Conservation (phyloP, 2,329 filamentous ascomycete species). For the Penicillium sp. region DNA sequence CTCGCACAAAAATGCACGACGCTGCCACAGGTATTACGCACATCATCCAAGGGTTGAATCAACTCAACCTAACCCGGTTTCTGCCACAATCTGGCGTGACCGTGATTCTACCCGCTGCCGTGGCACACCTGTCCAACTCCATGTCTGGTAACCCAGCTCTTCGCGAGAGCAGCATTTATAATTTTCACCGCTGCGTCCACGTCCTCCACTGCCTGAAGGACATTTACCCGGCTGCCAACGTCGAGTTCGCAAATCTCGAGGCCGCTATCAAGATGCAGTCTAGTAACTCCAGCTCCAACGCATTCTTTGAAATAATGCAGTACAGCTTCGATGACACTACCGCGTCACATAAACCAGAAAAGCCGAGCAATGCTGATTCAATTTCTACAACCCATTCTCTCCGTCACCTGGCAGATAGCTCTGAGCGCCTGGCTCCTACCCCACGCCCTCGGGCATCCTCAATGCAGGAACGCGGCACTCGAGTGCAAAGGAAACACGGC, state of each 20-base stretch:
- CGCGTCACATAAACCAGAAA: conserved; percentile 8
- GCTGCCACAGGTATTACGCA: conserved; percentile 77
- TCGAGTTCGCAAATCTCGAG: conserved; percentile 50
- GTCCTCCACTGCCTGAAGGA: conserved; percentile 80
- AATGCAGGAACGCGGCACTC: conserved; percentile 2
- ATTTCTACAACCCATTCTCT: conserved; percentile 9
- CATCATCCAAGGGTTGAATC: conserved; percentile 71
- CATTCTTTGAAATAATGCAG: conserved; percentile 35
- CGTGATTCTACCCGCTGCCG: conserved; percentile 80
- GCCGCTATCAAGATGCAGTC: conserved; percentile 35
- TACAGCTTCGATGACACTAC: conserved; percentile 21
- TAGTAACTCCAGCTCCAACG: conserved; percentile 24
- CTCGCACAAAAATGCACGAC: conserved; percentile 74
- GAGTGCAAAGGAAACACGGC: conserved; percentile 8
- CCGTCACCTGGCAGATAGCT: conserved; percentile 2
- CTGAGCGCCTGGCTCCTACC: neutral
- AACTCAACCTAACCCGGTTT: conserved; percentile 67
- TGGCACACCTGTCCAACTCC: conserved; percentile 83
- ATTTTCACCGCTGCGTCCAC: conserved; percentile 80
- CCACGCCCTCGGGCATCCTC: neutral
- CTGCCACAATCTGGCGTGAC: conserved; percentile 83
- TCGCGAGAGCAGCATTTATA: conserved; percentile 66
- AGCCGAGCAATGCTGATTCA: conserved; percentile 17
- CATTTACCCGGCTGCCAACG: conserved; percentile 82
- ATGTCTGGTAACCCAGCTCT: conserved; percentile 70